Base-by-base conservation (phyloP, 2,329 filamentous ascomycete species). In the Colletotrichum chlorophyti region DNA sequence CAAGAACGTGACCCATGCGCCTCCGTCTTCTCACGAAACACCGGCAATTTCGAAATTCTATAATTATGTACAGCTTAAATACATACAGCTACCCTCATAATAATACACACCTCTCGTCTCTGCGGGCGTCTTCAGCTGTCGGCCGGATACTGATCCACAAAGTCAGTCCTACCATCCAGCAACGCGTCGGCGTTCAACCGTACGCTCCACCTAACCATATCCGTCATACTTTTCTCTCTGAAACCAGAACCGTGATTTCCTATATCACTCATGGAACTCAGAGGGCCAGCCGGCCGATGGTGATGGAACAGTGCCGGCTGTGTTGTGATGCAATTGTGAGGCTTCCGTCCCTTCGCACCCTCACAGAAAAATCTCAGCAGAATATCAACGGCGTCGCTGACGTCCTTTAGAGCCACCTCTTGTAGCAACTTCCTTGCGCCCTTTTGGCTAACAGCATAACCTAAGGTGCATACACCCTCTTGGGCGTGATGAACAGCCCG, bases 291-390 rank as follows among this genome's bases (percentile, higher is more conserved):
- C 0, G 73, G 65, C 2, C 76, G 69, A 58, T 81, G 76, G 14
- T 79, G 76, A n/a, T 78, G 72, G 64, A 83, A 79, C 3, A 83
- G 65, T 24, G 72, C 69, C 0, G 79, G 80, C 58, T 74, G 70
- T 2, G 73, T 68, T 0, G 73, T 71, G 59, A 82, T 37, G 66
- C 79, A 76, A 38, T 69, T 72, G 48, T 75, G 70, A 54, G 73
- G 61, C 35, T 67, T 64, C 46, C 72, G 69, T 0, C 69, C 69
- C 7, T 70, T 64, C 3, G 40, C 46, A 0, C 76, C 76, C 23
- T 78, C 75, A 62, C 80, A 83, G 67, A 79, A 78, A 47, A 76
- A 74, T 9, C 76, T 66, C 45, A 83, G 63, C 61, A 78, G 71
- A 27, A 80, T 69, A 60, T 84, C 81, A 59, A 74, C 77, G 0